phyloP scores from a whole-genome alignment of 768 basidiomycete genomes.

The Calocera cornea region DNA sequence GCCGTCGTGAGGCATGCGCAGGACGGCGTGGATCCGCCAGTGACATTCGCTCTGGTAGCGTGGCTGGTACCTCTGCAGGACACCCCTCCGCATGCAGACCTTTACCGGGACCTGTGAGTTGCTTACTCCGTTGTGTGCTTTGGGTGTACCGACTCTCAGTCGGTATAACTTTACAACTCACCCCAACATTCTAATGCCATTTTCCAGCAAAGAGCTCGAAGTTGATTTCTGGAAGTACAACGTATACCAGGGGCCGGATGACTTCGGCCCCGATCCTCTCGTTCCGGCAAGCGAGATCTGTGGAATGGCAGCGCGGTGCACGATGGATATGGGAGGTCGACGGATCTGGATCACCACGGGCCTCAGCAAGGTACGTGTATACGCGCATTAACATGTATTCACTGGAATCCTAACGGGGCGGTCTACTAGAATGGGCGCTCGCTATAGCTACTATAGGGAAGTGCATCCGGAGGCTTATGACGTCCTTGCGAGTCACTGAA shows the following conservation, averaged over 20 bases:
- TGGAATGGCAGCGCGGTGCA: not conserved
- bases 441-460: not conserved
- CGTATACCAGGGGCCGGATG: not conserved
- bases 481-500: not conserved
- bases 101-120: not conserved
- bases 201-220: not conserved
- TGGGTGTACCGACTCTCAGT: not conserved
- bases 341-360: not conserved
- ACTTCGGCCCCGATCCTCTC: not conserved
- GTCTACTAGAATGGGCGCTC: not conserved
- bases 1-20: not conserved
- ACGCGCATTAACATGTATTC: too few species aligned
- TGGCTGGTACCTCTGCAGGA: slow-evolving; percentile 2
- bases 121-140: not conserved
- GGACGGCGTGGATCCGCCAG: not conserved
- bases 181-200: not conserved
- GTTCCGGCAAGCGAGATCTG: not conserved
- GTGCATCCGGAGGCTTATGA: not conserved
- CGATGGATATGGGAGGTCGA: not conserved
- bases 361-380: not conserved
- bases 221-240: not conserved
- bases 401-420: not conserved
- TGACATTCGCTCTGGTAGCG: not conserved
- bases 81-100: not conserved
- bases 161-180: not conserved